These are phyloP conservation scores for Pulicaria dysenterica DNA, from an alignment of 129 eudicot species.

Conservation along the genomic window DNA sequence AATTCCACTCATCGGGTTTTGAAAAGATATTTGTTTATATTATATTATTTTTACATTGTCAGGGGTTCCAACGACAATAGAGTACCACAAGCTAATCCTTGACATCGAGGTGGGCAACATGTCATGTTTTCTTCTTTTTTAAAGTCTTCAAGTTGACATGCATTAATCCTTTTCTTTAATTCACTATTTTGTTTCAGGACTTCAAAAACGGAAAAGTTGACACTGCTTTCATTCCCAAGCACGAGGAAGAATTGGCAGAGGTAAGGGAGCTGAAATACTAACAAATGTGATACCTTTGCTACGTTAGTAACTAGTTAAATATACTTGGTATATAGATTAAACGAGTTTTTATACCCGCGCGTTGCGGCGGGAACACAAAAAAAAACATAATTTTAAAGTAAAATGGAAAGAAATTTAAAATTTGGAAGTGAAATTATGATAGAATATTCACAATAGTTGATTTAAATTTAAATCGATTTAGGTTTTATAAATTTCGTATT, in stretches of 20 bases:
- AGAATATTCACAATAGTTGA: too few relatives aligned
- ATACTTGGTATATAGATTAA: not conserved
- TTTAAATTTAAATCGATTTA: too few relatives aligned
- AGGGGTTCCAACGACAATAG: conserved; percentile 99
- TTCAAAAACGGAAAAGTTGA: conserved; percentile 94
- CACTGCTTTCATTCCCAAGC: conserved; percentile 98
- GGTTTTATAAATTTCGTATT: too few relatives aligned
- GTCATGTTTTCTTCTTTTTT: conserved; percentile 1
- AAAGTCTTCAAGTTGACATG: not conserved
- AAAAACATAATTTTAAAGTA: too few relatives aligned
- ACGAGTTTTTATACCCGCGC: too few relatives aligned
- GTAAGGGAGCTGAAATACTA: conserved; percentile 48
- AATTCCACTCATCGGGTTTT: not conserved
- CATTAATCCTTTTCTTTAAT: not conserved
- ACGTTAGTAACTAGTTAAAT: not conserved
- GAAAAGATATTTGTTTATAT: not conserved
- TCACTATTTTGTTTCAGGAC: conserved; percentile 51
- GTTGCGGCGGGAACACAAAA: too few relatives aligned
- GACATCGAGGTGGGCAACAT: conserved; percentile 72
- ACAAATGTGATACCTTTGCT: not conserved
- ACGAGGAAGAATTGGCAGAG: conserved; percentile 82
- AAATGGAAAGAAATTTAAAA: too few relatives aligned
- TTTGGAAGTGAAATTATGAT: too few relatives aligned
- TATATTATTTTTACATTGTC: conserved; percentile 23
- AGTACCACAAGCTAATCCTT: conserved; percentile 95